Base-by-base conservation (phyloP, 2,329 filamentous ascomycete genomes). In the Paecilomyces sp. region DNA sequence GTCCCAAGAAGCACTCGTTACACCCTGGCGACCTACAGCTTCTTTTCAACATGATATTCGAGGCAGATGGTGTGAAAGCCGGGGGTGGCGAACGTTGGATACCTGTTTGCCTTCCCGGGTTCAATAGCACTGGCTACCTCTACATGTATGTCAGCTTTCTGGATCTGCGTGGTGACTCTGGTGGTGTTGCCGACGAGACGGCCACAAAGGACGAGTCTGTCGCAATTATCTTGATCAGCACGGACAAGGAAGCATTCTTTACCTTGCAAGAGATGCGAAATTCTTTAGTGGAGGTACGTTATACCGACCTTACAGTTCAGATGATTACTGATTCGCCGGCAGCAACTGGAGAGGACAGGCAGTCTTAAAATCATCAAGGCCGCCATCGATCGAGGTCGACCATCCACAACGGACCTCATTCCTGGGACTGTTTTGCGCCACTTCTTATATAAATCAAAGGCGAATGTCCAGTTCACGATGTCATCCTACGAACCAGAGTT, bases 101-200 rank as follows among this genome's bases (percentile, higher is more conserved):
- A 55, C 94, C 94, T 0, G 82, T 99, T 6, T 99, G 94, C 68
- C 83, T 99, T 2, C 95, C 94, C 0, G 93, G 92, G 4, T 99
- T 99, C 78, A 99, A 99, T 77, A 97, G 91, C 73, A 90, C 88
- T 57, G 95, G 94, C 28, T 99, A 96, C 71, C 82, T 99, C 1
- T 97, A 99, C 79, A 97, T 99, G 92, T 99, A 97, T 70, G 94
- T 99, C 71, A 96, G 91, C 79, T 99, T 97, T 73, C 84, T 99
- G 62, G 87, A 91, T 66, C 80, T 85, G 41, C 79, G 82, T 52
- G 74, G 80, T 25, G 79, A 77, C n/a, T 70, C 75, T 33, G 78
- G 75, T 58, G 74, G 74, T 30, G 72, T 76, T 58, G 67, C 71
- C 58, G 70, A 78, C 62, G 72, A 78, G 36, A 74, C 76, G 61